Conservation (phyloP, 2,329 filamentous ascomycete genomes). For the Alternaria panax region DNA sequence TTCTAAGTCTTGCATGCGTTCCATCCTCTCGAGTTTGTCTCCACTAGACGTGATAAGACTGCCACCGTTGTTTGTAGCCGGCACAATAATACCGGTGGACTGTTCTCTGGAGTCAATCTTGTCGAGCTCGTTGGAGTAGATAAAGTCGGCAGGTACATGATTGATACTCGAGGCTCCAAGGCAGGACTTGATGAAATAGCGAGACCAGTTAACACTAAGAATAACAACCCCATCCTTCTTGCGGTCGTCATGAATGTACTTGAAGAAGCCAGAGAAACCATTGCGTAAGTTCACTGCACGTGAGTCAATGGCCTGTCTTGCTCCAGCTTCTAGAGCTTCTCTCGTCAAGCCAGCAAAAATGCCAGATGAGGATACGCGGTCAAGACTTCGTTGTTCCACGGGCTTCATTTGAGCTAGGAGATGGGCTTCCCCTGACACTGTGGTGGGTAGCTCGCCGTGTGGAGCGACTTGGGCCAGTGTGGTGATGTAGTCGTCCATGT, state of each 20-base stretch:
- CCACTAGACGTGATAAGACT: slow-evolving; percentile 46
- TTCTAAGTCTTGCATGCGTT: slow-evolving; percentile 12
- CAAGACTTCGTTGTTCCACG: slow-evolving; percentile 53
- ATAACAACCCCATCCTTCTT: slow-evolving; percentile 38
- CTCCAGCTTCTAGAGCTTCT: slow-evolving; percentile 38
- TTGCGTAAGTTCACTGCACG: slow-evolving; percentile 47
- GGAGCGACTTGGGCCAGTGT: slow-evolving; percentile 44
- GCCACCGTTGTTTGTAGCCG: slow-evolving; percentile 4
- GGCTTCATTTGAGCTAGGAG: slow-evolving; percentile 48
- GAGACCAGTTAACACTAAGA: slow-evolving; percentile 59
- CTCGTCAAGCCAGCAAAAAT: slow-evolving; percentile 52
- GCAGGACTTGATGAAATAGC: slow-evolving; percentile 50
- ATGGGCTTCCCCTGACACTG: slow-evolving; percentile 45
- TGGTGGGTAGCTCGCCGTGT: slow-evolving; percentile 34
- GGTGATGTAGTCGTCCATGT: slow-evolving; percentile 50
- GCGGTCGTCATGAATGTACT: slow-evolving; percentile 18
- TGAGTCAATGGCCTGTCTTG: slow-evolving; percentile 35
- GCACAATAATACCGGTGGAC: slow-evolving; percentile 29
- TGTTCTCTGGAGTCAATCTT: slow-evolving; percentile 16
- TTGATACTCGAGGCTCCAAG: slow-evolving; percentile 18
- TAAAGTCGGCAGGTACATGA: neutral
- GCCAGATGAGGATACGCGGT: slow-evolving; percentile 48
- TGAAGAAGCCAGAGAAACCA: slow-evolving; percentile 48
- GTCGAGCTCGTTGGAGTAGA: slow-evolving; percentile 36
- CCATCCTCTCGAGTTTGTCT: slow-evolving; percentile 51